Evolutionary conservation across 2,329 filamentous ascomycete genomes (phyloP).

Genomic region (Neocucurbitaria cava): DNA sequence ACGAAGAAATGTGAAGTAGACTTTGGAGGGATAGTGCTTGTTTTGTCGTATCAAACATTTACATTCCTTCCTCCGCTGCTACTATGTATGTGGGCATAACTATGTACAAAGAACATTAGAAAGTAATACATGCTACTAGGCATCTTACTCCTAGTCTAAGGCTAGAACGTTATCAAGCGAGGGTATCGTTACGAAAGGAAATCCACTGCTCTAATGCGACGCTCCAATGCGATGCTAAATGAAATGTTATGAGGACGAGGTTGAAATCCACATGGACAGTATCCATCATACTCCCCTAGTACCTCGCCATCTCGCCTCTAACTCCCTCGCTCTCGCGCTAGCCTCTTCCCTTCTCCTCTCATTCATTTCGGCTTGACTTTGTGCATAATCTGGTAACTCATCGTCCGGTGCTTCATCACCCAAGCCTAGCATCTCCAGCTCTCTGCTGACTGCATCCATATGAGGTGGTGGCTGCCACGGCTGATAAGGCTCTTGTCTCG

Average conservation of each 20-base stretch:
- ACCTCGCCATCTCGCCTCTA: constrained; percentile 53
- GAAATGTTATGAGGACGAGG: neutral
- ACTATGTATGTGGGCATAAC: neutral
- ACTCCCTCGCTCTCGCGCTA: constrained; percentile 52
- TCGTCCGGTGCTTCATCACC: constrained; percentile 40
- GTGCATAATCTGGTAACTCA: constrained; percentile 56
- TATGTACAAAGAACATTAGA: neutral
- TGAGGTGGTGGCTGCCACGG: constrained; percentile 25
- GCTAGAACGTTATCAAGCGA: constrained; percentile 1
- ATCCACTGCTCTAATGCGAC: neutral
- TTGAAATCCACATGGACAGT: neutral
- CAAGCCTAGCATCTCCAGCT: constrained; percentile 40
- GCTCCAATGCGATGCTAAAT: neutral
- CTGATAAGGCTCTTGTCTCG: constrained; percentile 16
- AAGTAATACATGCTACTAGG: neutral
- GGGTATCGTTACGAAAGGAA: constrained; percentile 9
- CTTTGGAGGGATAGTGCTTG: neutral
- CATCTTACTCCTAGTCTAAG: neutral
- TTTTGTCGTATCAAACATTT: neutral
- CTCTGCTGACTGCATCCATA: constrained; percentile 35
- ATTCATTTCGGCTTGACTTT: constrained; percentile 56
- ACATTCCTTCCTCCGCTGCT: neutral
- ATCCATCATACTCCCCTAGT: constrained; percentile 9
- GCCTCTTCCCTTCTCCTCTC: constrained; percentile 50
- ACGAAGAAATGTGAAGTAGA: neutral